Evolutionary conservation across 768 basidiomycete genomes (phyloP).

Genomic region (Hysterangium stoloniferum): DNA sequence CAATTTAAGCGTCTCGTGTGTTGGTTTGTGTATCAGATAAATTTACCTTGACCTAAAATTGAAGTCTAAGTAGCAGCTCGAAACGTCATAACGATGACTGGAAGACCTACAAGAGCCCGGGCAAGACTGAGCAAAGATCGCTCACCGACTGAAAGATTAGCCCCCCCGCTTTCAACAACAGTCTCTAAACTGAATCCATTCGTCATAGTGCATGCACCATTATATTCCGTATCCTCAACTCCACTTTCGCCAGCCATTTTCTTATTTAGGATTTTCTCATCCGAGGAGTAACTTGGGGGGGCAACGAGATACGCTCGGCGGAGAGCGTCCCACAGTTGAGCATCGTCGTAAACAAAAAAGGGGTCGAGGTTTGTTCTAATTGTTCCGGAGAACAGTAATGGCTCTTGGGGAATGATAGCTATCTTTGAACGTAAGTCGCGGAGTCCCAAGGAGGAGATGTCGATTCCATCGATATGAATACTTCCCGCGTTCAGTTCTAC

Average conservation of each 20-base stretch:
- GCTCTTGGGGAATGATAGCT: conserved; percentile 45
- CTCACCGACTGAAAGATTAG: conserved; percentile 39
- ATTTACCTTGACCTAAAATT: conserved; percentile 14
- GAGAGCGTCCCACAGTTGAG: conserved; percentile 66
- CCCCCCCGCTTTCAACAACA: conserved; percentile 45
- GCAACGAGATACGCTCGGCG: conserved; percentile 45
- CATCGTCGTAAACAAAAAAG: conserved; percentile 56
- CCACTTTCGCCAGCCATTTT: too few relatives aligned
- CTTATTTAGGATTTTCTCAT: conserved; percentile 4
- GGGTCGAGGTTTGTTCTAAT: conserved; percentile 47
- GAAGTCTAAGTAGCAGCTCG: conserved; percentile 24
- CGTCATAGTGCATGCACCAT: conserved; percentile 13
- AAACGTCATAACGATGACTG: conserved; percentile 30
- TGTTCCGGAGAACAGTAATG: conserved; percentile 39
- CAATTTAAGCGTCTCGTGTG: conserved; percentile 11
- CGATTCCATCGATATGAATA: conserved; percentile 60
- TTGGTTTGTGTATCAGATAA: not conserved
- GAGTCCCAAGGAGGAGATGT: conserved; percentile 58
- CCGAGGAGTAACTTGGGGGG: conserved; percentile 30
- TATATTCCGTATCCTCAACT: not conserved
- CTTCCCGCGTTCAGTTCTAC: conserved; percentile 55
- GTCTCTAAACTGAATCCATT: conserved; percentile 44
- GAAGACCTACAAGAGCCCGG: conserved; percentile 45
- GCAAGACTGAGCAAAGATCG: conserved; percentile 46
- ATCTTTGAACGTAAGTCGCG: conserved; percentile 58